phyloP scores from a whole-genome alignment of 306 rosid genomes.

The Pyrus pyrifolia region DNA sequence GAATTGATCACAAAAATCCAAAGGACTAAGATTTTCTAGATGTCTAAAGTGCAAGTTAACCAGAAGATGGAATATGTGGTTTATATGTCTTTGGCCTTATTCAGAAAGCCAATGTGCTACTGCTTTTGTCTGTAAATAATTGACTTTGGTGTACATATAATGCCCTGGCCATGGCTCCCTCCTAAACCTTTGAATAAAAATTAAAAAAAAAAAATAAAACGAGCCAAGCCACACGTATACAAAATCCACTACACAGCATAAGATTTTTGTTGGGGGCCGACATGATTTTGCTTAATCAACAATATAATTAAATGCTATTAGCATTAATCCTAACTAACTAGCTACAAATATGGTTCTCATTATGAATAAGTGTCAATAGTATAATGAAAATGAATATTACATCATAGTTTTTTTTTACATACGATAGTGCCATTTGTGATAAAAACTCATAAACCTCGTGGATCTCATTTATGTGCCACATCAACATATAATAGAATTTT shows the following conservation, averaged over 20 bases:
- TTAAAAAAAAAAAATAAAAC: not conserved
- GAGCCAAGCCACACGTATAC: not conserved
- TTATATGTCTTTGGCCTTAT: not conserved
- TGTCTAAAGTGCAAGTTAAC: not conserved
- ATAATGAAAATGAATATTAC: no score
- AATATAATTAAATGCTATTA: not conserved
- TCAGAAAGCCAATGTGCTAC: not conserved
- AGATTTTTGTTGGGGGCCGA: not conserved
- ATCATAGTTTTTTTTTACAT: no score
- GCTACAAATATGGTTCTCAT: not conserved
- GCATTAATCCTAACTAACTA: not conserved
- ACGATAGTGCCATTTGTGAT: no score
- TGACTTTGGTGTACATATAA: not conserved
- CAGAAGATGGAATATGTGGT: not conserved
- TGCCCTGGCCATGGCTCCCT: not conserved
- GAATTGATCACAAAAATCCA: not conserved
- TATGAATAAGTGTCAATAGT: not conserved
- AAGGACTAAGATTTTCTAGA: not conserved
- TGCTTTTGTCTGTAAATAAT: not conserved
- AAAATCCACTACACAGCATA: not conserved
- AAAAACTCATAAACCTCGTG: no score
- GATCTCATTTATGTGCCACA: no score
- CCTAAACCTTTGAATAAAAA: not conserved
- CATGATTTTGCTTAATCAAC: not conserved
- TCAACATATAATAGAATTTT: no score